phyloP scores from a whole-genome alignment of 2,329 filamentous ascomycete species.

The Acrodontium crateriforme region DNA sequence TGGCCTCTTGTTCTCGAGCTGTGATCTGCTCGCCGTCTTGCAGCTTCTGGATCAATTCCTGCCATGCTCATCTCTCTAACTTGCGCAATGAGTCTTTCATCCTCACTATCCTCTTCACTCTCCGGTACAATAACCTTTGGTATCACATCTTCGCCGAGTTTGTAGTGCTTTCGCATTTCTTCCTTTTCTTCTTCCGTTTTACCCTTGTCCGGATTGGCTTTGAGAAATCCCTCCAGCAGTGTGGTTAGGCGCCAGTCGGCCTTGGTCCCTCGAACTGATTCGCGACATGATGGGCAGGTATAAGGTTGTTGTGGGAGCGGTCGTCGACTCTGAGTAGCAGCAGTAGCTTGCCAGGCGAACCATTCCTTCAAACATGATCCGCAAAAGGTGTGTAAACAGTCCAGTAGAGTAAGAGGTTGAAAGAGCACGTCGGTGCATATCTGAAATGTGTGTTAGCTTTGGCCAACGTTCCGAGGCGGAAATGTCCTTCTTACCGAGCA shows the following conservation, averaged over 20 bases:
- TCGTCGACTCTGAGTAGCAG: slow-evolving; percentile 29
- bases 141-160: slow-evolving; percentile 66
- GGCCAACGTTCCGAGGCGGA: slow-evolving; percentile 4
- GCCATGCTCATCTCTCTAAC: slow-evolving; percentile 61
- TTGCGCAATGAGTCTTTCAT: slow-evolving; percentile 55
- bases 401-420: slow-evolving; percentile 26
- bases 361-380: slow-evolving; percentile 91
- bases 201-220: slow-evolving; percentile 62
- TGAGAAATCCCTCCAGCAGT: slow-evolving; percentile 74
- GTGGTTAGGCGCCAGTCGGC: slow-evolving; percentile 86
- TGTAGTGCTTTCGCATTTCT: slow-evolving; percentile 64
- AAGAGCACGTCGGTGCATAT: slow-evolving; percentile 72
- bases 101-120: slow-evolving; percentile 38
- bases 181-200: slow-evolving; percentile 59
- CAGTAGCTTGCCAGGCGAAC: slow-evolving; percentile 68
- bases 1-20: slow-evolving; percentile 7
- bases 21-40: slow-evolving; percentile 12
- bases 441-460: slow-evolving; percentile 32
- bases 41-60: slow-evolving; percentile 37
- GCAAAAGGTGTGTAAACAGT: slow-evolving; percentile 58
- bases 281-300: slow-evolving; percentile 88
- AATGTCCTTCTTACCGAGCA: slow-evolving; percentile 7
- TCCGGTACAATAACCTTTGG: slow-evolving; percentile 46
- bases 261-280: slow-evolving; percentile 68
- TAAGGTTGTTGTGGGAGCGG: slow-evolving; percentile 48